Evolutionary conservation across 2,329 filamentous ascomycete genomes (phyloP), one percentile per base, ranked within the genome.

Genomic region (Clarireedia hainanense): DNA sequence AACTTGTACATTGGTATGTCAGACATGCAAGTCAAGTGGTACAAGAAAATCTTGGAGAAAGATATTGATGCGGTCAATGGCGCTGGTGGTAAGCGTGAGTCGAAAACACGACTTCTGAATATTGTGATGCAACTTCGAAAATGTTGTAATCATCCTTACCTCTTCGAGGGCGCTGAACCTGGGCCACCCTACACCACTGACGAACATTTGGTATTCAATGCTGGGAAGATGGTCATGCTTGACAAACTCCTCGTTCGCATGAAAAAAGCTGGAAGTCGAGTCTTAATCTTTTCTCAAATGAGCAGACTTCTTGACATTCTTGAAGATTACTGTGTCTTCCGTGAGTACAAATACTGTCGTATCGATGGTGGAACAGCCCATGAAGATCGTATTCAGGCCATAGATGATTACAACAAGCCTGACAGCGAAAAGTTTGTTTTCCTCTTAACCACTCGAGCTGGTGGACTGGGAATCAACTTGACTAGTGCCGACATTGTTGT

Each of bases 241-340:
- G 94, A 99, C 75, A 95, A 90, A 73, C 81, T 99, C 10, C 77
- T 99, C 49, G 85, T 80, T 66, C 84, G 91, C 47, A 83, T 99
- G 75, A 80, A 91, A 71, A 82, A 80, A 47, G 87, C 96, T 69
- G 94, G 91, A 43, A 97, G 91, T 68, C 83, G 94, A 62, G 91
- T 99, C n/a, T 81, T 99, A 55, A 97, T 99, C 65, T 99, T 99
- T 75, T 99, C 94, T 0, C 94, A 99, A 69, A 99, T 99, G 94
- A 96, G 91, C 67, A 89, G 94, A 80, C 80, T 96, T 40, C 76
- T 99, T 43, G 94, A 99, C 68, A 99, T 99, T 52, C 80, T 99
- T 15, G 94, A 99, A 69, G 94, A 99, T 70, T 99, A 99, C 72
- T 97, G 92, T 62, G 91, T 97, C 46, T 96, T 99, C 78, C 83